These are phyloP conservation scores for Gloeopeniophorella convolvens DNA, from an alignment of 768 basidiomycete species.

Conservation along the genomic window DNA sequence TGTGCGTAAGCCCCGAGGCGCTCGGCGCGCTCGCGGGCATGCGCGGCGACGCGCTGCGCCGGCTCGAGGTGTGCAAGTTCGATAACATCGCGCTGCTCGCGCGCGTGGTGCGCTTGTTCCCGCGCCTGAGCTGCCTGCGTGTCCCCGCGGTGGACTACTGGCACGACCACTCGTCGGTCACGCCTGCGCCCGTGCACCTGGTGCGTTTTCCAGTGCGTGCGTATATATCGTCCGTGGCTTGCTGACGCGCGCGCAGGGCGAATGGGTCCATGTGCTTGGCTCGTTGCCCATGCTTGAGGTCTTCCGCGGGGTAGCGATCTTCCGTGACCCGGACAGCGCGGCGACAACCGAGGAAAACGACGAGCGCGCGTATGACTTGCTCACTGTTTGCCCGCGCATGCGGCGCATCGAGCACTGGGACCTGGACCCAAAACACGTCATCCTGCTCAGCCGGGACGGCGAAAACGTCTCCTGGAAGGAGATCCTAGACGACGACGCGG, in stretches of 20 bases:
- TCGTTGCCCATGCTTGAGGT: neutral
- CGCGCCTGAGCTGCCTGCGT: neutral
- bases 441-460: neutral
- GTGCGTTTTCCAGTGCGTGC: neutral
- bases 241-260: neutral
- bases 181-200: neutral
- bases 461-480: neutral
- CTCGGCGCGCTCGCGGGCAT: neutral
- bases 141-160: constrained; percentile 1
- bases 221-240: neutral
- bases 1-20: neutral
- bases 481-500: too few relatives aligned
- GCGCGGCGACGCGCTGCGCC: neutral
- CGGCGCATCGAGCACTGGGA: constrained; percentile 1
- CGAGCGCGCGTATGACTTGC: neutral
- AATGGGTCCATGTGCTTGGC: neutral
- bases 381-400: neutral
- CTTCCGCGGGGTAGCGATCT: neutral
- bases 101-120: neutral
- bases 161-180: neutral
- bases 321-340: neutral
- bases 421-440: neutral
- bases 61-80: neutral
- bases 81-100: neutral
- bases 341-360: neutral